Conservation (phyloP, 768 basidiomycete genomes). For the Tylopilus sp. region DNA sequence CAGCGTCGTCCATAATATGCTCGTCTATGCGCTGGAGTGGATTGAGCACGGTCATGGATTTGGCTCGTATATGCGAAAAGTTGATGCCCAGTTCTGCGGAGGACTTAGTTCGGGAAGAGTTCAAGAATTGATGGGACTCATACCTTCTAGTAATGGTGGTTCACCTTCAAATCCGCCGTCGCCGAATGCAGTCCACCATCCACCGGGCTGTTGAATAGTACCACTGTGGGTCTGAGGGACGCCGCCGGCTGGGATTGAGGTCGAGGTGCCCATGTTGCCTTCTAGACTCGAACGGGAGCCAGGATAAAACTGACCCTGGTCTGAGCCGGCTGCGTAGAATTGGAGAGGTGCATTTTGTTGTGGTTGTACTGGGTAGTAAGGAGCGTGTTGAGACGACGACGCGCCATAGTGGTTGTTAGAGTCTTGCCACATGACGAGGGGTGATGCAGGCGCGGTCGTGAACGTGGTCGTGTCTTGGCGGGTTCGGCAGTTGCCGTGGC, state of each 20-base stretch:
- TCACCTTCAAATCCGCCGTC: conserved; percentile 96
- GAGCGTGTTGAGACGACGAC: conserved; percentile 50
- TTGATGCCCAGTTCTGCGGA: conserved; percentile 91
- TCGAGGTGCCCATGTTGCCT: conserved; percentile 58
- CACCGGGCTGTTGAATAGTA: conserved; percentile 66
- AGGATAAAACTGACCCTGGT: conserved; percentile 60
- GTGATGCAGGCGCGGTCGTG: neutral
- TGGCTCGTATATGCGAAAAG: conserved; percentile 91
- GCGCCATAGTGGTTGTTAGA: conserved; percentile 52
- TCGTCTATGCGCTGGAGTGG: conserved; percentile 81
- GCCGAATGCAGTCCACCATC: conserved; percentile 96
- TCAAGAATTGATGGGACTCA: neutral
- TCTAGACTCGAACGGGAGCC: conserved; percentile 76
- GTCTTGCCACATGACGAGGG: conserved; percentile 70
- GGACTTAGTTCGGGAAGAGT: neutral
- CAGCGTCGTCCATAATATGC: conserved; percentile 98
- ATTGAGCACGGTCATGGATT: conserved; percentile 94
- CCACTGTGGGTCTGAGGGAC: conserved; percentile 58
- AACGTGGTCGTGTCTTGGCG: conserved; percentile 11
- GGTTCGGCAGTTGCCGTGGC: conserved; percentile 29
- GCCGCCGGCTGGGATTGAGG: conserved; percentile 44
- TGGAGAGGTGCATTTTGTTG: conserved; percentile 63
- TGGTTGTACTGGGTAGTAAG: conserved; percentile 49
- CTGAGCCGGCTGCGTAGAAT: conserved; percentile 67
- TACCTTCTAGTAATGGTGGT: conserved; percentile 92